Base-by-base conservation (phyloP, 2,329 filamentous ascomycete genomes). In the Calycina herbarum region DNA sequence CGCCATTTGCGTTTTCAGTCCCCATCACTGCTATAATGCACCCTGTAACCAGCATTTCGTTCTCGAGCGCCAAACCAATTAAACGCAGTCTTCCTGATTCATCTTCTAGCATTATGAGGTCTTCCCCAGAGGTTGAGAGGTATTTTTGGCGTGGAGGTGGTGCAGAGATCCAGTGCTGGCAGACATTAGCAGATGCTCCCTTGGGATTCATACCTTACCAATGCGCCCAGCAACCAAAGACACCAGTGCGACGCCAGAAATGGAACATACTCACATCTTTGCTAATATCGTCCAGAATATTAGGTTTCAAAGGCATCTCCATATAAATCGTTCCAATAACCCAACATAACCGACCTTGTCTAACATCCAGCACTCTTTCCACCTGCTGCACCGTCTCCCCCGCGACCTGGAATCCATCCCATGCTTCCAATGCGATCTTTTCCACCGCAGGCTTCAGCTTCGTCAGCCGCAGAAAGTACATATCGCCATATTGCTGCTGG, bases 341-440 rank as follows among this genome's bases (percentile, higher is more conserved):
- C 93, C 94, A 99, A 80, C 94, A 98, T 42, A 98, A 82, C 79
- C 97, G 89, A 69, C 95, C 95, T 80, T 98, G 95, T 67, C 94
- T 88, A 61, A 99, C 95, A 79, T 99, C 94, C 35, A 99, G 85
- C 66, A 99, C 95, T 71, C 95, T 85, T 38, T 97, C 92, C 17
- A 96, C 93, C 70, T 84, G 87, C 71, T 84, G 85, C 11, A 92
- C 92, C 64, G 82, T 82, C 76, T 97, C 92, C 45, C 88, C 91
- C 6, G 86, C 92, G 70, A 98, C 88, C 75, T 90, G 85, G 63
- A 92, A 90, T 61, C 86, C 89, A 58, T 86, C 83, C 93, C 95
- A 99, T 6, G 90, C 87, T 40, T 89, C 87, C 17, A 81, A 79
- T 0, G 94, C 94, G 61, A 91, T 84, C 68, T 85, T 79, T 72